phyloP scores from a whole-genome alignment of 805 yeast genomes.

The Torulaspora indica region DNA sequence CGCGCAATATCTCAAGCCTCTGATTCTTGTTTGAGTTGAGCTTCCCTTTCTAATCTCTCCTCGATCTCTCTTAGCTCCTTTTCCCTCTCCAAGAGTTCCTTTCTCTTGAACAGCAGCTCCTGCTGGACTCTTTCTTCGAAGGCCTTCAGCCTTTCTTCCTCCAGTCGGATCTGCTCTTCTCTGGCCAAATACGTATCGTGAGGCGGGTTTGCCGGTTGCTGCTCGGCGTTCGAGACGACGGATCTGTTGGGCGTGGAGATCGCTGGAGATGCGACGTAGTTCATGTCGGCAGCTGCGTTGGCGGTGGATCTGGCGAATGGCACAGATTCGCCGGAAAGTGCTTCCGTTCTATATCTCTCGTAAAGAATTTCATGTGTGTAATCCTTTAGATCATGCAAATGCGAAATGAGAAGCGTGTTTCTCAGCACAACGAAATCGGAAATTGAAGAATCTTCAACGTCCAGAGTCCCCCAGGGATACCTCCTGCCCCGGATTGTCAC shows the following conservation, averaged over 20 bases:
- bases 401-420: conserved; percentile 75
- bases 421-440: conserved; percentile 79
- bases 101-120: conserved; percentile 73
- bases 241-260: conserved; percentile 9
- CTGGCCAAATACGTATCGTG: conserved; percentile 52
- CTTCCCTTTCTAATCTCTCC: conserved; percentile 58
- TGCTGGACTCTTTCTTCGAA: conserved; percentile 88
- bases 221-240: conserved; percentile 6
- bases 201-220: conserved; percentile 7
- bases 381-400: conserved; percentile 83
- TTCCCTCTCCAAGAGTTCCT: conserved; percentile 80
- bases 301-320: conserved; percentile 9
- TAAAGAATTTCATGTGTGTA: conserved; percentile 80
- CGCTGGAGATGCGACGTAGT: conserved; percentile 15
- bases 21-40: conserved; percentile 34
- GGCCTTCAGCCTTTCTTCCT: conserved; percentile 81
- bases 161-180: conserved; percentile 84
- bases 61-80: conserved; percentile 79
- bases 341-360: conserved; percentile 86
- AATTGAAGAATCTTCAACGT: conserved; percentile 64
- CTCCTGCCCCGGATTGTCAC: conserved; percentile 45
- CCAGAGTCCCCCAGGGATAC: conserved; percentile 57
- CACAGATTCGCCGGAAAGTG: conserved; percentile 55
- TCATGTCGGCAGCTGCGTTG: conserved; percentile 20
- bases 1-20: not conserved